Evolutionary conservation across 2,329 filamentous ascomycete genomes (phyloP).

Genomic region (Diaporthe sp.): DNA sequence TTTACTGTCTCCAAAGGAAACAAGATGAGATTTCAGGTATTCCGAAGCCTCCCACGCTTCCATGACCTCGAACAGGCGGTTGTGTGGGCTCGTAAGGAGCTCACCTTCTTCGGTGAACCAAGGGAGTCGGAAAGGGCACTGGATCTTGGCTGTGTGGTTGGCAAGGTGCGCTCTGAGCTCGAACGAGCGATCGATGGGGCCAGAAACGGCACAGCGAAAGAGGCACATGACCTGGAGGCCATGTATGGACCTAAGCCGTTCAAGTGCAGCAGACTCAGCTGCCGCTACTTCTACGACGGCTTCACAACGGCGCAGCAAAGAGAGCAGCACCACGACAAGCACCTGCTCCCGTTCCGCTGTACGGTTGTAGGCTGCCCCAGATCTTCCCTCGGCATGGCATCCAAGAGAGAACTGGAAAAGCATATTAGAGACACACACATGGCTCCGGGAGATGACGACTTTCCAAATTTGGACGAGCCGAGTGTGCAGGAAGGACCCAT

Average conservation of each 20-base stretch:
- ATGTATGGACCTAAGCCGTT: slow-evolving; percentile 54
- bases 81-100: not conserved
- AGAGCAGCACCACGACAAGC: slow-evolving; percentile 53
- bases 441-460: not conserved
- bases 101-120: slow-evolving; percentile 4
- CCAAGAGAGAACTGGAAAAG: not conserved
- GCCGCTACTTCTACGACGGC: slow-evolving; percentile 57
- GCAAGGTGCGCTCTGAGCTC: slow-evolving; percentile 28
- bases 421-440: not conserved
- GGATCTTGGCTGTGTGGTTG: not conserved
- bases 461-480: not conserved
- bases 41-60: not conserved
- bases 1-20: not conserved
- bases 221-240: slow-evolving; percentile 41
- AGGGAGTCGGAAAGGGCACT: slow-evolving; percentile 5
- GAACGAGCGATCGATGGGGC: slow-evolving; percentile 8
- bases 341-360: slow-evolving; percentile 55
- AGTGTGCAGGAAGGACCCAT: too few species aligned
- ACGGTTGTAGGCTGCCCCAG: slow-evolving; percentile 29
- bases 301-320: slow-evolving; percentile 50
- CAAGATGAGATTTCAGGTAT: not conserved
- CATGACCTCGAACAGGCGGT: slow-evolving; percentile 1
- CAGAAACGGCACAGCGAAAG: not conserved
- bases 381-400: not conserved
- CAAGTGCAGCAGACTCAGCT: slow-evolving; percentile 56